Conservation (phyloP, 2,329 filamentous ascomycete species). For the Camptophora hylomeconis region DNA sequence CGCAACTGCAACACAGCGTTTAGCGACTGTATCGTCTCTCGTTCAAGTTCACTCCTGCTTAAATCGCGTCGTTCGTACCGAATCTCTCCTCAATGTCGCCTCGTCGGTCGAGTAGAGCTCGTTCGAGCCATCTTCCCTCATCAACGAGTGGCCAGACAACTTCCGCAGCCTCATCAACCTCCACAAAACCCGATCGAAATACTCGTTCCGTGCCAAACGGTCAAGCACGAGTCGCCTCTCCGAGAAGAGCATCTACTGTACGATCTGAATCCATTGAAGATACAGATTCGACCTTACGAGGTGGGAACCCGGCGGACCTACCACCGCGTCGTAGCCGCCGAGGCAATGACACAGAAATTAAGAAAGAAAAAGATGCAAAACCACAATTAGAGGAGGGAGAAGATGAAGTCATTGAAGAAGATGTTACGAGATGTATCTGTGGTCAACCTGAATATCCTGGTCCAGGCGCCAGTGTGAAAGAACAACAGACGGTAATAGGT, state of each 20-base stretch:
- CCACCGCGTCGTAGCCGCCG: constrained; percentile 67
- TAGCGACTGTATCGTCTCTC: no score
- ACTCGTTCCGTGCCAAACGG: constrained; percentile 53
- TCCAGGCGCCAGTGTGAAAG: constrained; percentile 21
- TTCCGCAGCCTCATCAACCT: constrained; percentile 56
- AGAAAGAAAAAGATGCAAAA: constrained; percentile 21
- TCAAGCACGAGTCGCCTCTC: constrained; percentile 56
- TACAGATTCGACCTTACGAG: constrained; percentile 30
- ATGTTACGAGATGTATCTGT: constrained; percentile 90
- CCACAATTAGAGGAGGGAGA: constrained; percentile 48
- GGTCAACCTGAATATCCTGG: constrained; percentile 91
- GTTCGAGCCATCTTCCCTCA: constrained; percentile 55
- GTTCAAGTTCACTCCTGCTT: no score
- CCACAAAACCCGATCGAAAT: constrained; percentile 49
- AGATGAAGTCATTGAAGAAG: constrained; percentile 61
- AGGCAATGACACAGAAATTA: constrained; percentile 43
- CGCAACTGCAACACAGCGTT: no score
- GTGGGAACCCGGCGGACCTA: constrained; percentile 42
- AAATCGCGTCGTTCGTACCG: no score
- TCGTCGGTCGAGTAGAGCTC: constrained; percentile 84
- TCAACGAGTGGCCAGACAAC: constrained; percentile 65
- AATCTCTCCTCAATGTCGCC: constrained; percentile 46
- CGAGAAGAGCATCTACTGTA: constrained; percentile 57
- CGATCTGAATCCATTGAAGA: constrained; percentile 42
- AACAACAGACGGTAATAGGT: constrained; percentile 32